A percentile compares a stretch with the other conserved stretches of the same genome.
These are phyloP conservation scores for Fusarium sp. DNA, from an alignment of 2,329 filamentous ascomycete genomes.

Conservation along the genomic window DNA sequence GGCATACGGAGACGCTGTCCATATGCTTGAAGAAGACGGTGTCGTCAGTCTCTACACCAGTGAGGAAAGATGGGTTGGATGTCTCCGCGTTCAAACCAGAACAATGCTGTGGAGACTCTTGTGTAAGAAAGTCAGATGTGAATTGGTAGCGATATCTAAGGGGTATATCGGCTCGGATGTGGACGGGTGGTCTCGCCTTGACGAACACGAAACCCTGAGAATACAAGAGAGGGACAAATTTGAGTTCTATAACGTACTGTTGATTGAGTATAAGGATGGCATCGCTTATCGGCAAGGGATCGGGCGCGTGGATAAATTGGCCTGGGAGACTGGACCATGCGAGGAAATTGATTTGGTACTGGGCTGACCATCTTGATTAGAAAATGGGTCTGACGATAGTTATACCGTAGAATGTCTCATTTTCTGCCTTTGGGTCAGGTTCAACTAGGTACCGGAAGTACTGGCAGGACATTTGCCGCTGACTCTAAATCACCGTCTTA, in stretches of 20 bases:
- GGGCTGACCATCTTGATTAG: background rate
- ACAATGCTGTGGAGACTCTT: background rate
- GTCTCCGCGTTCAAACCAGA: background rate
- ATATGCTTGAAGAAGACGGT: background rate
- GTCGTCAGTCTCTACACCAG: background rate
- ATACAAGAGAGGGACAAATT: background rate
- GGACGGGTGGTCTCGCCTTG: background rate
- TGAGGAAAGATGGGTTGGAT: background rate
- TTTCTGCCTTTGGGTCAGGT: no score
- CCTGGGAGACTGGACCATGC: background rate
- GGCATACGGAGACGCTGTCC: background rate
- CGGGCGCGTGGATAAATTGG: background rate
- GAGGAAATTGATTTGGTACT: background rate
- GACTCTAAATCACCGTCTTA: no score
- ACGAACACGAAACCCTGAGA: background rate
- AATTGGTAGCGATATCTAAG: background rate
- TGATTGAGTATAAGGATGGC: background rate
- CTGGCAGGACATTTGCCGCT: no score
- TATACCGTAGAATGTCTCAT: no score
- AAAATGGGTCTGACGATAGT: no score
- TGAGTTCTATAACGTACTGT: background rate
- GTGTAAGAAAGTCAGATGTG: background rate
- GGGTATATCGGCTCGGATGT: background rate
- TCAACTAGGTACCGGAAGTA: no score
- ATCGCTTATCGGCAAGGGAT: slow-evolving; percentile 1